Percentiles rank a stretch among this genome's conserved stretches.
phyloP scores from a whole-genome alignment of 140 eudicot genomes.

The Stevia rebaudiana region DNA sequence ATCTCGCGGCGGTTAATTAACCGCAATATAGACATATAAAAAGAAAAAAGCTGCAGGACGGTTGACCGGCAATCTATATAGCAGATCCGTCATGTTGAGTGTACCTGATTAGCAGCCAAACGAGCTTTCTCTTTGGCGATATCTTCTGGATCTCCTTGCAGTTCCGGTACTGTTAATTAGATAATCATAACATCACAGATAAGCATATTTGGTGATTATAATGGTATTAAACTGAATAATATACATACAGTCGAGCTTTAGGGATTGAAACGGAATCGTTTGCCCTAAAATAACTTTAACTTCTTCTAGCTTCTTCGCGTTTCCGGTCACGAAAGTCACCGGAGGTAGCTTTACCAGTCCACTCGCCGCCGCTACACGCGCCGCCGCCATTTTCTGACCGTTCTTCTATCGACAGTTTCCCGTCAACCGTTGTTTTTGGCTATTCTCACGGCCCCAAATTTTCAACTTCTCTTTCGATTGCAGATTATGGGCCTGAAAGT shows the following conservation, averaged over 20 bases:
- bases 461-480: neutral
- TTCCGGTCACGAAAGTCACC: slow-evolving; percentile 85
- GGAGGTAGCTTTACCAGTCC: slow-evolving; percentile 50
- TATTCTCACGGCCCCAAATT: too few relatives aligned
- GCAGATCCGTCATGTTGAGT: too few relatives aligned
- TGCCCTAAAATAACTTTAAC: slow-evolving; percentile 75
- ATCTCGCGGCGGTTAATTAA: too few relatives aligned
- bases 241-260: slow-evolving; percentile 68
- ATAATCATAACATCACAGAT: neutral
- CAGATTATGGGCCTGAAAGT: neutral
- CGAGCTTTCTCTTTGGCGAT: slow-evolving; percentile 91
- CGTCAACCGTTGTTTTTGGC: neutral
- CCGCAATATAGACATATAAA: too few relatives aligned
- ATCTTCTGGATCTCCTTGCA: slow-evolving; percentile 91
- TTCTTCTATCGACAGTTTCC: neutral
- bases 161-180: slow-evolving; percentile 55
- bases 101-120: slow-evolving; percentile 72
- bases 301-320: slow-evolving; percentile 91
- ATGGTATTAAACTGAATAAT: neutral
- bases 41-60: too few relatives aligned
- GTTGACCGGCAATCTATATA: too few relatives aligned
- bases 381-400: slow-evolving; percentile 42
- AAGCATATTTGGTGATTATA: neutral
- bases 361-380: slow-evolving; percentile 24
- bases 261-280: slow-evolving; percentile 78